phyloP scores from a whole-genome alignment of 2,329 filamentous ascomycete genomes.

The Fusarium bulbicola region DNA sequence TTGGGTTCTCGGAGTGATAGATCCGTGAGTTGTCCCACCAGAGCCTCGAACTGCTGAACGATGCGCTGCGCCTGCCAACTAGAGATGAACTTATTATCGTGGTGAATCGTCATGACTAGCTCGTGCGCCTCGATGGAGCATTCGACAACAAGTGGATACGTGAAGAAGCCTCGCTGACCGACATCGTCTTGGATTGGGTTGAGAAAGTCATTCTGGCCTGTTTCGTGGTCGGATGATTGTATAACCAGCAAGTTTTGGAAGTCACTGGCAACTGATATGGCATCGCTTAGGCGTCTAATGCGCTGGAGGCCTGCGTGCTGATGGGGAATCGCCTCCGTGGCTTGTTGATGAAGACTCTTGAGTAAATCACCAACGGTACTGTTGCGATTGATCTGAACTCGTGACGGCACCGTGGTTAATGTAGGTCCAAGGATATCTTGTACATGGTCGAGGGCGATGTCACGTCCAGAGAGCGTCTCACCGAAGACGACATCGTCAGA shows the following conservation, averaged over 20 bases:
- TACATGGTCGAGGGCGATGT: conserved; percentile 14
- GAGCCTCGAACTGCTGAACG: conserved; percentile 23
- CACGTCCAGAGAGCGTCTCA: conserved; percentile 25
- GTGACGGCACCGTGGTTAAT: conserved; percentile 19
- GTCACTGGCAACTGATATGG: conserved; percentile 25
- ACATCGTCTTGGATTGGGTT: conserved; percentile 4
- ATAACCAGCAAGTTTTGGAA: conserved; percentile 47
- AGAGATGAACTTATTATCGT: conserved; percentile 14
- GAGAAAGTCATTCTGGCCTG: neutral
- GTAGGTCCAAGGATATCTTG: conserved; percentile 29
- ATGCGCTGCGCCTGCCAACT: conserved; percentile 22
- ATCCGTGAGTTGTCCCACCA: conserved; percentile 25
- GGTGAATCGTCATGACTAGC: conserved; percentile 18
- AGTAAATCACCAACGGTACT: neutral
- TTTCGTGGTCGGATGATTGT: conserved; percentile 18
- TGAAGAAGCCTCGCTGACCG: conserved; percentile 30
- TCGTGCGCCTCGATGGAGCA: conserved; percentile 11
- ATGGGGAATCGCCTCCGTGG: conserved; percentile 34
- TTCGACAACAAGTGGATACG: conserved; percentile 39
- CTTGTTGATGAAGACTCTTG: neutral
- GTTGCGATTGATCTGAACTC: conserved; percentile 8
- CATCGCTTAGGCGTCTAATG: conserved; percentile 34
- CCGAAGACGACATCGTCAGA: conserved; percentile 32
- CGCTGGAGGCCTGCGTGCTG: conserved; percentile 47
- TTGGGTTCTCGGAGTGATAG: neutral